Evolutionary conservation across 2,329 filamentous ascomycete species (phyloP).

Genomic region (Paramyrothecium sp.): DNA sequence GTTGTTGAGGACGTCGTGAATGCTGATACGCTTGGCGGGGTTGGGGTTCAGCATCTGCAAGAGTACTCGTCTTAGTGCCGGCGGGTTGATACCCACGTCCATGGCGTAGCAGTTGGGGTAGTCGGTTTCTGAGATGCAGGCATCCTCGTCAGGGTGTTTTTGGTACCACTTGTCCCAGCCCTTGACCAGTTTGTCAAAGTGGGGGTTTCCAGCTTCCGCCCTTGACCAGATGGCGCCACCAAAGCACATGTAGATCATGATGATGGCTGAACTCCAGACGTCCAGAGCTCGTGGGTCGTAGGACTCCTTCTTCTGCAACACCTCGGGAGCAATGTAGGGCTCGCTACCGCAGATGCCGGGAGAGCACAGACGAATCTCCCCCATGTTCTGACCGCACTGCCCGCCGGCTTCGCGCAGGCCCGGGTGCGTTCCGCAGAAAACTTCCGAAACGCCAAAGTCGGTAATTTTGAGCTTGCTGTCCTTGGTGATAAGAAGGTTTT

Average conservation of each 20-base stretch:
- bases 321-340: slow-evolving; percentile 86
- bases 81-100: slow-evolving; percentile 64
- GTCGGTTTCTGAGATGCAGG: slow-evolving; percentile 51
- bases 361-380: slow-evolving; percentile 66
- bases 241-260: slow-evolving; percentile 76
- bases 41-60: slow-evolving; percentile 82
- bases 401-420: slow-evolving; percentile 71
- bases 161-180: slow-evolving; percentile 70
- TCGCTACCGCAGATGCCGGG: slow-evolving; percentile 83
- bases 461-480: slow-evolving; percentile 86
- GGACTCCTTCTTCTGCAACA: slow-evolving; percentile 63
- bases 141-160: slow-evolving; percentile 43
- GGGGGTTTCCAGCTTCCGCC: slow-evolving; percentile 54
- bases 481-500: slow-evolving; percentile 77
- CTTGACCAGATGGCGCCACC: slow-evolving; percentile 73
- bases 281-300: slow-evolving; percentile 78
- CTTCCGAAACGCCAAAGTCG: slow-evolving; percentile 86
- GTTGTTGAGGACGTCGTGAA: slow-evolving; percentile 66
- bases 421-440: slow-evolving; percentile 80
- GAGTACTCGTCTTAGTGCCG: slow-evolving; percentile 67
- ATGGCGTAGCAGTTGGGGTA: slow-evolving; percentile 66
- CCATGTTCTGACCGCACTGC: slow-evolving; percentile 72
- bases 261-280: slow-evolving; percentile 82
- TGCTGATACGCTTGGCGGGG: slow-evolving; percentile 67
- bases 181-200: slow-evolving; percentile 63